These are phyloP conservation scores for Penicillium sp. DNA, from an alignment of 2,329 filamentous ascomycete genomes.

Conservation along the genomic window DNA sequence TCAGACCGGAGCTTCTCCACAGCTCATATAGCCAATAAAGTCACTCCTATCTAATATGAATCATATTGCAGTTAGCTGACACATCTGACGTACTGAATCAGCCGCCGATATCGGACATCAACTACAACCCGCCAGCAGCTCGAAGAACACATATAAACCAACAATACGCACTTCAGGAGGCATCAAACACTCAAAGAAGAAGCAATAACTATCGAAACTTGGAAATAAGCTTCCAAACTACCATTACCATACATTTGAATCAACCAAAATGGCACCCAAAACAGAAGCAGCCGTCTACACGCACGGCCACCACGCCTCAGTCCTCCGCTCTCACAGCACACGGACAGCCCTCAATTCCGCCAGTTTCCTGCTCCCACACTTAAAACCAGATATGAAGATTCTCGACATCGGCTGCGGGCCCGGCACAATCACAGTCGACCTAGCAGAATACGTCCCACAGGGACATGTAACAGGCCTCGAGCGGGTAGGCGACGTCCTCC, in stretches of 20 bases:
- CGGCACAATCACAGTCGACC: conserved; percentile 44
- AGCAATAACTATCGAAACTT: not conserved
- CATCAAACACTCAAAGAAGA: not conserved
- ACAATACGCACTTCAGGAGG: not conserved
- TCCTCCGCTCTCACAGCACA: conserved; percentile 29
- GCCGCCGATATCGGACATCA: conserved; percentile 10
- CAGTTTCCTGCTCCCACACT: conserved; percentile 41
- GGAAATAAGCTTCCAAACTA: not conserved
- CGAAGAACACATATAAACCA: conserved; percentile 7
- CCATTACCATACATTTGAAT: not conserved
- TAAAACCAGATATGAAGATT: conserved; percentile 38
- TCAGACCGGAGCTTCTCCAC: not conserved
- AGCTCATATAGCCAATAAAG: not conserved
- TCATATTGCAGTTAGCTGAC: not conserved
- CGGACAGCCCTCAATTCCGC: conserved; percentile 37
- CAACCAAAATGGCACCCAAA: conserved; percentile 11
- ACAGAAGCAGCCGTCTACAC: conserved; percentile 28
- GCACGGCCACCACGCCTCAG: conserved; percentile 32
- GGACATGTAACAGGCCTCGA: conserved; percentile 43
- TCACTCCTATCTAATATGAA: not conserved
- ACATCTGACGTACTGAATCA: not conserved
- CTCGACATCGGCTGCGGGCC: conserved; percentile 48
- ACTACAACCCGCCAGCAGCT: conserved; percentile 1
- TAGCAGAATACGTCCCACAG: conserved; percentile 39
- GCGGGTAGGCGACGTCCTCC: conserved; percentile 27